These are phyloP conservation scores for Hypomyces perniciosus DNA, from an alignment of 2,329 filamentous ascomycete species.

Conservation along the genomic window DNA sequence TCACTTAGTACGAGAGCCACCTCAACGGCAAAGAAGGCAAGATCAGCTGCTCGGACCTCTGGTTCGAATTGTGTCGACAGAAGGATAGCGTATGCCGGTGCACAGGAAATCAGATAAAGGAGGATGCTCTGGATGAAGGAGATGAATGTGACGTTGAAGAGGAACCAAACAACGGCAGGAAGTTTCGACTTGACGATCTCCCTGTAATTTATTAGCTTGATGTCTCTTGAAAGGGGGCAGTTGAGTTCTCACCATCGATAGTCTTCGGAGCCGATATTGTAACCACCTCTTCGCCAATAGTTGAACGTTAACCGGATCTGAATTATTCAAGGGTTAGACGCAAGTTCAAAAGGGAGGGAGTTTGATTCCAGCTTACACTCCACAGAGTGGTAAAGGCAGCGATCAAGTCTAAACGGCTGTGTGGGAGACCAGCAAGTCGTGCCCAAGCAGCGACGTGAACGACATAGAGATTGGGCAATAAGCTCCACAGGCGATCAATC, in stretches of 20 bases:
- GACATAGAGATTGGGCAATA: conserved; percentile 82
- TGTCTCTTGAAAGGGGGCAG: background rate
- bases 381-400: conserved; percentile 67
- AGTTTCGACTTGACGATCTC: conserved; percentile 63
- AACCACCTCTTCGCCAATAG: conserved; percentile 94
- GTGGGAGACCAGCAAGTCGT: conserved; percentile 64
- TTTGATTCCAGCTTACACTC: conserved; percentile 55
- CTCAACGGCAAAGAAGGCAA: conserved; percentile 40
- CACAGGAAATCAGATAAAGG: conserved; percentile 67
- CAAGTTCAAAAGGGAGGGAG: conserved; percentile 1
- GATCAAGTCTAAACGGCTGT: conserved; percentile 65
- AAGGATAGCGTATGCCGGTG: conserved; percentile 77
- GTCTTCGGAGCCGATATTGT: conserved; percentile 82
- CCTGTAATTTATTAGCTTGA: conserved; percentile 36
- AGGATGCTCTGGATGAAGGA: conserved; percentile 76
- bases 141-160: conserved; percentile 90
- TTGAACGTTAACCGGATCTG: conserved; percentile 84
- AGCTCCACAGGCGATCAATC: conserved; percentile 86
- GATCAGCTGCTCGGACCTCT: conserved; percentile 39
- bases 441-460: conserved; percentile 81
- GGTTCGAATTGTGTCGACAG: conserved; percentile 61
- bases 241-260: conserved; percentile 64
- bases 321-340: background rate
- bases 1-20: conserved; percentile 56
- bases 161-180: conserved; percentile 61